Conservation (phyloP, 1,139 yeast genomes). For the Yamadazyma oceani region DNA sequence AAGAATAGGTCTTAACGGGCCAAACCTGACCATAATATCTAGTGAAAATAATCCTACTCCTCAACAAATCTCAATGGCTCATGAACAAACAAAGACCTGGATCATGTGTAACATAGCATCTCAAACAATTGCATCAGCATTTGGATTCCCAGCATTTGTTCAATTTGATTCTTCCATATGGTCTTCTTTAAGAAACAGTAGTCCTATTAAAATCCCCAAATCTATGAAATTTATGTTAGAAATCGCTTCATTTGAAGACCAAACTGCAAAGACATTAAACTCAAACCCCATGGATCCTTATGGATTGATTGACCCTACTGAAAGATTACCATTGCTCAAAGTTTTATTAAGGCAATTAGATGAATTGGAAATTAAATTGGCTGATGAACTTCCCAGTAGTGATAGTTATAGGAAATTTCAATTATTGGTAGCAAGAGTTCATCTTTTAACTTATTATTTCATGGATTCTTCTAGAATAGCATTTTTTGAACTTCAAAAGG, state of each 20-base stretch:
- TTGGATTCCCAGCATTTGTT: slow-evolving; percentile 92
- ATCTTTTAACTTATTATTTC: slow-evolving; percentile 76
- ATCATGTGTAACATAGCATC: slow-evolving; percentile 87
- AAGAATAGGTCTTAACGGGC: slow-evolving; percentile 81
- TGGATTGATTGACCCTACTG: slow-evolving; percentile 65
- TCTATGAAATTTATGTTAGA: slow-evolving; percentile 73
- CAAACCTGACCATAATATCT: slow-evolving; percentile 19
- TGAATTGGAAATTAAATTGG: slow-evolving; percentile 61
- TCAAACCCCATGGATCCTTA: slow-evolving; percentile 68
- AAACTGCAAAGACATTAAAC: slow-evolving; percentile 74
- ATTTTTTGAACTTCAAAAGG: slow-evolving; percentile 65
- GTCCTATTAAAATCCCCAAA: slow-evolving; percentile 52
- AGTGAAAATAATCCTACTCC: slow-evolving; percentile 16
- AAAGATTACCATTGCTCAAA: slow-evolving; percentile 71
- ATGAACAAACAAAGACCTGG: slow-evolving; percentile 90
- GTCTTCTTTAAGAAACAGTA: slow-evolving; percentile 44
- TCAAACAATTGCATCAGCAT: slow-evolving; percentile 85
- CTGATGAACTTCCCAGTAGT: slow-evolving; percentile 24
- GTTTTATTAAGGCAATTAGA: slow-evolving; percentile 71
- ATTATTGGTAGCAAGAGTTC: slow-evolving; percentile 72
- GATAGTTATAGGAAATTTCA: slow-evolving; percentile 73
- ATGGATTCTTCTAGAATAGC: slow-evolving; percentile 61
- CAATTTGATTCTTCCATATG: slow-evolving; percentile 76
- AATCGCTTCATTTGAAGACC: slow-evolving; percentile 83
- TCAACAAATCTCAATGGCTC: slow-evolving; percentile 44